phyloP scores from a whole-genome alignment of 495 filamentous ascomycete species.

The Copromyces sp. region DNA sequence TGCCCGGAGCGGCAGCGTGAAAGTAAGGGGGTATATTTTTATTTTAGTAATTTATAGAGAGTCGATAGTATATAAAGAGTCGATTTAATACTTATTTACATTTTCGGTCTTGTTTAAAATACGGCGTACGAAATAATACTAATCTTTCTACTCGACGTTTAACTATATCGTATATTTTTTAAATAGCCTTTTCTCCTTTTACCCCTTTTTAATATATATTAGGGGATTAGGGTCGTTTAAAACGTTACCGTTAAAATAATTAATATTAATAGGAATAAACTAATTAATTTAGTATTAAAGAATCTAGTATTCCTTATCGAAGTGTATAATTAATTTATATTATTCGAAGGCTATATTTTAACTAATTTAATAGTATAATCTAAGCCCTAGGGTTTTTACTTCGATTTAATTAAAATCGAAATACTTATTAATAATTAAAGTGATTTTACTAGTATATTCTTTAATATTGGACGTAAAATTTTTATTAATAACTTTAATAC shows the following conservation, averaged over 20 bases:
- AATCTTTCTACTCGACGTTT: too few relatives aligned
- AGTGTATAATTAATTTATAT: not conserved
- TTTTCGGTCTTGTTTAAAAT: too few relatives aligned
- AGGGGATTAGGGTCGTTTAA: not conserved
- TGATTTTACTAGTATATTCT: not conserved
- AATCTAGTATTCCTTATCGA: not conserved
- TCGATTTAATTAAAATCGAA: not conserved
- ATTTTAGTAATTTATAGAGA: too few relatives aligned
- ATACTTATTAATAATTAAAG: not conserved
- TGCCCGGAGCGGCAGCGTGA: too few relatives aligned
- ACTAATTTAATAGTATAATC: not conserved
- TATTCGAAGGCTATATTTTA: not conserved
- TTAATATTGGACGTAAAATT: not conserved
- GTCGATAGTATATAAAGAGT: too few relatives aligned
- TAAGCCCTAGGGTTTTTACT: not conserved
- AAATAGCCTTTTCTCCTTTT: too few relatives aligned
- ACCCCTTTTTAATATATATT: too few relatives aligned
- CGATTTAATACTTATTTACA: too few relatives aligned
- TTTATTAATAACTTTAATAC: not conserved
- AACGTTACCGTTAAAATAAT: not conserved
- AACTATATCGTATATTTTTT: too few relatives aligned
- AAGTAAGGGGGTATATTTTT: too few relatives aligned
- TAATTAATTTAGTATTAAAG: not conserved
- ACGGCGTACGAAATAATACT: too few relatives aligned
- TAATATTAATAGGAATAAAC: not conserved